Percentiles rank a stretch among this genome's conserved stretches.
phyloP scores from a whole-genome alignment of 495 filamentous ascomycete genomes.

The Podospora sp. region DNA sequence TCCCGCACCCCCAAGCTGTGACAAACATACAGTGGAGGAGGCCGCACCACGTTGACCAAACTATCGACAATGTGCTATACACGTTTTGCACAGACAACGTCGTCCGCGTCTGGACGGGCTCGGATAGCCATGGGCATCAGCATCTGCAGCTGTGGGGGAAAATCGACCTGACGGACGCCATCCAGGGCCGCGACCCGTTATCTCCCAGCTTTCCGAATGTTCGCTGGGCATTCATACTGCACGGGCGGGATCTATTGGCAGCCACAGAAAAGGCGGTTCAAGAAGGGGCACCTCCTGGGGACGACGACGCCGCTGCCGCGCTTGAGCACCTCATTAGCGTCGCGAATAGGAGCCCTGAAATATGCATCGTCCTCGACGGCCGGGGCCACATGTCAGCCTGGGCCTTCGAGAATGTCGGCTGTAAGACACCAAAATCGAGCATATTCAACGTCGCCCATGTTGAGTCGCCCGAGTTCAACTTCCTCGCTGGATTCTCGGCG shows the following conservation, averaged over 20 bases:
- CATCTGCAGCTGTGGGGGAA: slow-evolving; percentile 79
- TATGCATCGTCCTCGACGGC: slow-evolving; percentile 84
- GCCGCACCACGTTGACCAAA: slow-evolving; percentile 73
- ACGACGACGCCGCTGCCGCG: slow-evolving; percentile 65
- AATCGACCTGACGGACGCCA: slow-evolving; percentile 74
- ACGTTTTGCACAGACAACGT: slow-evolving; percentile 85
- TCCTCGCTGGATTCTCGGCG: slow-evolving; percentile 50
- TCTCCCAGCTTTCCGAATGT: slow-evolving; percentile 38
- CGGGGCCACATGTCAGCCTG: slow-evolving; percentile 89
- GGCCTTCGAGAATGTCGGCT: slow-evolving; percentile 88
- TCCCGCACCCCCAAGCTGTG: slow-evolving; percentile 78
- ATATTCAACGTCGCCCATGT: slow-evolving; percentile 90
- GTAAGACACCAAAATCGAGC: slow-evolving; percentile 65
- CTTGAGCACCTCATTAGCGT: slow-evolving; percentile 85
- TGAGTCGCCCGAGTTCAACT: slow-evolving; percentile 63
- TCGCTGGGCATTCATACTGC: slow-evolving; percentile 80
- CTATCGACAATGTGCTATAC: slow-evolving; percentile 87
- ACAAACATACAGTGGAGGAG: slow-evolving; percentile 84
- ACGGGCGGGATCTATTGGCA: slow-evolving; percentile 75
- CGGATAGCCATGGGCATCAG: slow-evolving; percentile 71
- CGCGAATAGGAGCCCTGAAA: slow-evolving; percentile 81
- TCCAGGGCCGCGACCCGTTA: slow-evolving; percentile 60
- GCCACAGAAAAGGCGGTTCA: slow-evolving; percentile 78
- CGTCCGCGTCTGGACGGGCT: slow-evolving; percentile 80
- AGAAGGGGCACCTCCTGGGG: slow-evolving; percentile 44